These are phyloP conservation scores for Ascochyta clinopodiicola DNA, from an alignment of 2,329 filamentous ascomycete genomes.

Conservation along the genomic window DNA sequence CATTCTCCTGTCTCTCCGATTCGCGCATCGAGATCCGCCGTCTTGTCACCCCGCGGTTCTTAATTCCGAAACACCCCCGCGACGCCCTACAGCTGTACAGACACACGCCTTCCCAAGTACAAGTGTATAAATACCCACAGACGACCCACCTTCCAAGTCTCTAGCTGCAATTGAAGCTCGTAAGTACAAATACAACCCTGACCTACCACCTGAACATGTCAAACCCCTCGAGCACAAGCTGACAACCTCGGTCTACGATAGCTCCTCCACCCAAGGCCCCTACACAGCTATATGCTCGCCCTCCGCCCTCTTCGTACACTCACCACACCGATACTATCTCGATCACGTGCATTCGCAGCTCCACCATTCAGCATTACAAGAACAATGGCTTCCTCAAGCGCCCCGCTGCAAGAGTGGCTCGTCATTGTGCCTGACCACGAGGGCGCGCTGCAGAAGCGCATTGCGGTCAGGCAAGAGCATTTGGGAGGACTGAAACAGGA, in stretches of 20 bases:
- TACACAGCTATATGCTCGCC: slow-evolving; percentile 1
- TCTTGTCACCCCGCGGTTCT: slow-evolving; percentile 3
- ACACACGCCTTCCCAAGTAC: slow-evolving; percentile 11
- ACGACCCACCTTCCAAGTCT: not conserved
- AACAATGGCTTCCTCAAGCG: slow-evolving; percentile 20
- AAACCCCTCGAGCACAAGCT: not conserved
- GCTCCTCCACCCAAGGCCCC: not conserved
- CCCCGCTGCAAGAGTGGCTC: slow-evolving; percentile 55
- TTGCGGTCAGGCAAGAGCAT: slow-evolving; percentile 51
- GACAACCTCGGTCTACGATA: slow-evolving; percentile 1
- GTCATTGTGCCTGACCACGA: slow-evolving; percentile 56
- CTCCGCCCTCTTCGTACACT: not conserved
- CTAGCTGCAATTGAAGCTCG: slow-evolving; percentile 1
- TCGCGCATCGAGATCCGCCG: slow-evolving; percentile 13
- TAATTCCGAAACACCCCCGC: slow-evolving; percentile 11
- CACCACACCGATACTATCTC: not conserved
- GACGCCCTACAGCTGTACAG: slow-evolving; percentile 17
- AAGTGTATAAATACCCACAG: slow-evolving; percentile 1
- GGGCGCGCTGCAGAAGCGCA: slow-evolving; percentile 51
- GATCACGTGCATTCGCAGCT: not conserved
- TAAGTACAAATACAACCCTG: not conserved
- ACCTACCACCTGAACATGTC: not conserved
- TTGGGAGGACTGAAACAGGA: slow-evolving; percentile 39
- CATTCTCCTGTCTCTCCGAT: slow-evolving; percentile 13
- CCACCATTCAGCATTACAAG: not conserved